phyloP scores from a whole-genome alignment of 2,329 filamentous ascomycete genomes.

The Rhinocladiella similis region DNA sequence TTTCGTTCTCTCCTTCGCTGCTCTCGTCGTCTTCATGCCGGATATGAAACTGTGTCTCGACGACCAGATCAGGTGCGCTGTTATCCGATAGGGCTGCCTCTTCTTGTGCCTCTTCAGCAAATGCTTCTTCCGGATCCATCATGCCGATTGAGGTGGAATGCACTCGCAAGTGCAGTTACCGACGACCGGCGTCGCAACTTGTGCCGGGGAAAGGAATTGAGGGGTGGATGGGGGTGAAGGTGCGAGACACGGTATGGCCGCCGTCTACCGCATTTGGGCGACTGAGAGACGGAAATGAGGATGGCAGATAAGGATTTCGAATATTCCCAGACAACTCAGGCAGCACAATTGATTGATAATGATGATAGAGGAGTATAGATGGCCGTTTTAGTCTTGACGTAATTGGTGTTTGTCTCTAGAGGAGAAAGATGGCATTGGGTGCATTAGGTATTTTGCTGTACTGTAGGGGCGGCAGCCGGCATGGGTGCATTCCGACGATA shows the following conservation, averaged over 20 bases:
- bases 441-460: too few species aligned
- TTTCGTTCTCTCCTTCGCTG: slow-evolving; percentile 29
- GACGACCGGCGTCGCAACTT: too few species aligned
- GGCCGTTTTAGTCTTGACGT: slow-evolving; percentile 21
- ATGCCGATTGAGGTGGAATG: slow-evolving; percentile 1
- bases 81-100: slow-evolving; percentile 28
- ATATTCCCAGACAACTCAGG: background rate
- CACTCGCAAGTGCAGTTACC: background rate
- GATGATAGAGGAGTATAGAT: background rate
- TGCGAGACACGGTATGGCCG: background rate
- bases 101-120: slow-evolving; percentile 36
- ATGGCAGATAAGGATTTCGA: background rate
- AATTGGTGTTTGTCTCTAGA: slow-evolving; percentile 9
- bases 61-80: background rate
- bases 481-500: background rate
- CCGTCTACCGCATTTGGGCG: slow-evolving; percentile 8
- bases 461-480: too few species aligned
- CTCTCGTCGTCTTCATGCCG: slow-evolving; percentile 15
- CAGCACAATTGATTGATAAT: slow-evolving; percentile 13
- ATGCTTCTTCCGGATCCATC: slow-evolving; percentile 38
- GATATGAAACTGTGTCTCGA: slow-evolving; percentile 18
- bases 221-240: background rate
- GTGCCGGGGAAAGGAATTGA: background rate
- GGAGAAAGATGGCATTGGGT: background rate
- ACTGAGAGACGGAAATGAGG: background rate